Evolutionary conservation across 1,284 basidiomycete genomes (phyloP).

Genomic region (Cryptococcus floricola): DNA sequence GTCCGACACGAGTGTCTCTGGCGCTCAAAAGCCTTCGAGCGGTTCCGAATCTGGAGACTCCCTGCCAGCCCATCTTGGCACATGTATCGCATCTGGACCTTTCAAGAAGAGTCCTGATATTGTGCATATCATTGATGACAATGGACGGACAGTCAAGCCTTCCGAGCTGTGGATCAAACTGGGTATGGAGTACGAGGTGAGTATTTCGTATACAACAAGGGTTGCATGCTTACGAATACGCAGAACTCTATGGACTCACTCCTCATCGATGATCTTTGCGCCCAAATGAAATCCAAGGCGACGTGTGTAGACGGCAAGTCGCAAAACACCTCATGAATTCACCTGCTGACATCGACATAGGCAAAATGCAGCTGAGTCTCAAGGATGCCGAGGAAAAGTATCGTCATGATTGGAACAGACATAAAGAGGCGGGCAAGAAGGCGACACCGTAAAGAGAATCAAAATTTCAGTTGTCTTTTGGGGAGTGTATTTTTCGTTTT

Average conservation of each 20-base stretch:
- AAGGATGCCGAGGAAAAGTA: no score
- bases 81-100: neutral
- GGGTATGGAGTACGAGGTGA: conserved; percentile 32
- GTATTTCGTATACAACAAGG: conserved; percentile 1
- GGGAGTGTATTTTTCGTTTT: no score
- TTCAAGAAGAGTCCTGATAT: conserved; percentile 11
- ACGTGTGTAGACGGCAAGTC: conserved; percentile 42
- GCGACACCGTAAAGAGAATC: no score
- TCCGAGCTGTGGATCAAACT: conserved; percentile 42
- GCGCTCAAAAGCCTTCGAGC: neutral
- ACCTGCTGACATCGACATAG: neutral
- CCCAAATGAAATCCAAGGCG: conserved; percentile 45
- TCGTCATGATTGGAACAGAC: no score
- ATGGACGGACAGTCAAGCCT: conserved; percentile 41
- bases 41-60: neutral
- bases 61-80: conserved; percentile 8
- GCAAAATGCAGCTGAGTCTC: neutral
- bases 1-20: neutral
- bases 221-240: neutral
- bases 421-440: no score
- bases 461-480: no score
- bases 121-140: conserved; percentile 34
- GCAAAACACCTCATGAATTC: no score
- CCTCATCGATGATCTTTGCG: conserved; percentile 49
- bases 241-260: conserved; percentile 29